Base-by-base conservation (phyloP, 139 green algal species). In the Auxenochlorella pyrenoidosa region DNA sequence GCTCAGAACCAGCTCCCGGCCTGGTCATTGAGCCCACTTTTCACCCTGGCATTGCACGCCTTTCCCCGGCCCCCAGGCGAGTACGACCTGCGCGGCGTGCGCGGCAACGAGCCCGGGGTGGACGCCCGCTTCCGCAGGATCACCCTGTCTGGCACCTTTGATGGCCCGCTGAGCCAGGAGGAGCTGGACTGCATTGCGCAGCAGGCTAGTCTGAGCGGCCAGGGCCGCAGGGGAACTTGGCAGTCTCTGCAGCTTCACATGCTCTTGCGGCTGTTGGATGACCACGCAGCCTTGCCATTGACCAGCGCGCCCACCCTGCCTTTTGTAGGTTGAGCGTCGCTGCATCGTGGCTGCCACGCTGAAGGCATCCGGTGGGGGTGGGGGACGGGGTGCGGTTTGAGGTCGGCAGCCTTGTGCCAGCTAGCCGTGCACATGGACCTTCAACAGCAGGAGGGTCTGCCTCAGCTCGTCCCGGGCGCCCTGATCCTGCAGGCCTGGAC, bases 341-440 rank as follows among this genome's bases (percentile, higher is more conserved):
- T 87, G 78, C 78, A 82, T 90, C n/a, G 66, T 90, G 43, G 86
- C 78, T 6, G 65, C 86, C 44, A 90, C 86, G 3, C 44, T 90
- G 8, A 44, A 70, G 47, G 77, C 86, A 4, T 86, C 86, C 19
- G 86, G 86, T 59, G 65, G 36, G 54, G 54, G 15, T 4, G 16
- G 2, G 18, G 54, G 54, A 24, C 54, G 54, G 16, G 54, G 15
- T 4, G 54, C 13, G 54, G 47, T 54, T 71, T 71, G 63, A 68
- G 24, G 3, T 3, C 59, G 10, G 22, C 24, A 68, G 59, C 70
- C 43, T 32, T 43, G n/a, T n/a, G n/a, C n/a, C n/a, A n/a, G n/a
- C n/a, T n/a, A n/a, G n/a, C n/a, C n/a, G n/a, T n/a, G n/a, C n/a
- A n/a, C n/a, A n/a, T n/a, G n/a, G n/a, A n/a, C n/a, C n/a, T n/a